phyloP scores from a whole-genome alignment of 192 early-diverging fungal species.

The Podila minutissima region DNA sequence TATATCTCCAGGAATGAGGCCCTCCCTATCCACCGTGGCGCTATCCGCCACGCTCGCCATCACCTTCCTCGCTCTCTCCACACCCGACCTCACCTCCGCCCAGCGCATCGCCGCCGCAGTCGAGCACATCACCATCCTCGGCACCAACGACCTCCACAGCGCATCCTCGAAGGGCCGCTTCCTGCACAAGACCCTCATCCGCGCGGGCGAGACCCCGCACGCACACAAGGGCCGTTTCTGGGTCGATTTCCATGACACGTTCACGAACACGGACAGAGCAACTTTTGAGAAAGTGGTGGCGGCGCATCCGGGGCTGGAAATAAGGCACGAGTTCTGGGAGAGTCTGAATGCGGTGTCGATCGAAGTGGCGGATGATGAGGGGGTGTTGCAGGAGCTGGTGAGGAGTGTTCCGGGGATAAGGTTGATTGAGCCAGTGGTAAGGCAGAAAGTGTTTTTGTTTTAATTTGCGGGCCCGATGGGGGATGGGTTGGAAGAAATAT shows the following conservation, averaged over 20 bases:
- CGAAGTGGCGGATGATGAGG: neutral
- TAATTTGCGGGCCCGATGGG: neutral
- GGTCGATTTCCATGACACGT: neutral
- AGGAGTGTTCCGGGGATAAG: neutral
- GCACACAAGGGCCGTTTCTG: neutral
- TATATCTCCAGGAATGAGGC: too few species aligned
- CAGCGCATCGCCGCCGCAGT: neutral
- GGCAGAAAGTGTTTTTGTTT: neutral
- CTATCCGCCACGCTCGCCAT: too few species aligned
- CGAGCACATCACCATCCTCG: neutral
- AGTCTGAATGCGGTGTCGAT: conserved; percentile 7
- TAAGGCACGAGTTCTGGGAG: conserved; percentile 8
- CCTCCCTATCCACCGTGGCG: too few species aligned
- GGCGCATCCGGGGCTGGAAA: neutral
- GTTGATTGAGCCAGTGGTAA: conserved; percentile 8
- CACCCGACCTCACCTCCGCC: neutral
- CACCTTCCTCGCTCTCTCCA: neutral
- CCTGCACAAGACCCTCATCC: neutral
- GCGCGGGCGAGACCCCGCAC: neutral
- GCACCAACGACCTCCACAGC: neutral
- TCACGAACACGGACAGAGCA: too few species aligned
- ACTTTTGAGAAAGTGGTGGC: neutral
- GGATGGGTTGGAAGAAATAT: neutral
- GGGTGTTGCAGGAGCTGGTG: neutral
- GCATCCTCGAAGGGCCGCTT: neutral